Evolutionary conservation across 2,329 filamentous ascomycete species (phyloP), one percentile per base, ranked within the genome.

Genomic region (Scedosporium boydii): DNA sequence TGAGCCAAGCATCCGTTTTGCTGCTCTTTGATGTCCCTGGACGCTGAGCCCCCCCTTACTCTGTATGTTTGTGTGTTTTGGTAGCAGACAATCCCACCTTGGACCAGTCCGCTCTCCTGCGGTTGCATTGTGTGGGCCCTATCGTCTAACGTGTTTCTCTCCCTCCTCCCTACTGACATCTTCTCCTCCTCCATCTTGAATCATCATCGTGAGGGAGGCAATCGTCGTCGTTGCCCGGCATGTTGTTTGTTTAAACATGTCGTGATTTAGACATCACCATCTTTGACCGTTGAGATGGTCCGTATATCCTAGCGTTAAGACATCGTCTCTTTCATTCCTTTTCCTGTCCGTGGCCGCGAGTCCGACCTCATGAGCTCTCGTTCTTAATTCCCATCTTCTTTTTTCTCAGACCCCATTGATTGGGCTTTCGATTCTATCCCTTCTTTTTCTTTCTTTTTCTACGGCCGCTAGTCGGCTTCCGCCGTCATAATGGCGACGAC

Each of bases 351-450:
- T 23, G 51, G 21, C 51, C 51, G 51, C 51, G n/a, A 55, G 51
- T 60, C 41, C 9, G 23, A 4, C 42, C 26, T 34, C 23, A 60
- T 60, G 59, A 51, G 6, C 44, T 23, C 21, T 60, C 59, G 48
- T 42, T 56, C 61, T 62, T 62, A 67, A 68, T 66, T 65, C 66
- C 71, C 69, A 70, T 69, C 70, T 69, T 69, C 70, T 68, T 70
- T 69, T 69, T 70, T 68, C 63, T 65, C 66, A 67, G 65, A 65
- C 67, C 75, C 77, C 78, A 80, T 80, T 79, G 78, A 80, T 66
- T 80, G 78, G 77, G 76, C 68, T 69, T 69, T 72, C 69, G 65
- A 63, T 72, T 74, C 67, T 68, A 65, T 67, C 71, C 23, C 21
- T 67, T 70, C 67, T 61, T 65, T 71, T 72, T 67, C 65, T 65